A percentile compares a stretch with the other conserved stretches of the same genome.
Conservation (phyloP, 2,329 filamentous ascomycete species). For the Fusarium napiforme region DNA sequence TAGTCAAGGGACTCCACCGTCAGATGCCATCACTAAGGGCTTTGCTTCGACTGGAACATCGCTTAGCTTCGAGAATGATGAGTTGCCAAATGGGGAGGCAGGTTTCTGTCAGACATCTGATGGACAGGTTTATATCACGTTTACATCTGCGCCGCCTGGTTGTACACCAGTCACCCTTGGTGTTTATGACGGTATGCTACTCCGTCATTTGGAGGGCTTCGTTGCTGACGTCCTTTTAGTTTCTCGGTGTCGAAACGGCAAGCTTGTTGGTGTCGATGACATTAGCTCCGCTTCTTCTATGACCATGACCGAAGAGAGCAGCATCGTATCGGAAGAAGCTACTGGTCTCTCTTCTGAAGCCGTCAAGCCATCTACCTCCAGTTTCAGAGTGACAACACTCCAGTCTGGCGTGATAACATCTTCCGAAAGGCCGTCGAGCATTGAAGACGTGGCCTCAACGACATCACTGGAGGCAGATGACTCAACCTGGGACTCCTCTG, state of each 20-base stretch:
- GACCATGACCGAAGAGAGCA: no score
- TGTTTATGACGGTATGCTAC: neutral
- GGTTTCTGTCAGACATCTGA: fast-evolving
- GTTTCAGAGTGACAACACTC: neutral
- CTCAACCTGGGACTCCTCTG: fast-evolving
- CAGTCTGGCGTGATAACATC: fast-evolving
- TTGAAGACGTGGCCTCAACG: neutral
- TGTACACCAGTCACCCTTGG: neutral
- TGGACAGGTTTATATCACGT: neutral
- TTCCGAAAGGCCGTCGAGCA: neutral
- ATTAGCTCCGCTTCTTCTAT: no score
- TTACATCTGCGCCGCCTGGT: fast-evolving
- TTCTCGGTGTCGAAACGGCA: neutral
- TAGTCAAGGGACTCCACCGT: fast-evolving
- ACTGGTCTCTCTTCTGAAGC: fast-evolving
- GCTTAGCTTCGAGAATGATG: fast-evolving
- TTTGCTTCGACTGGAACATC: neutral
- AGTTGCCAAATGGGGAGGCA: fast-evolving
- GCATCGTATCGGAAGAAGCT: neutral
- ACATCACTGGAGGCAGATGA: fast-evolving
- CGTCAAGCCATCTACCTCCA: neutral
- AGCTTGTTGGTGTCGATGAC: fast-evolving
- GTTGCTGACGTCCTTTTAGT: fast-evolving
- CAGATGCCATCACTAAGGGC: fast-evolving
- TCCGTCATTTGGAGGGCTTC: fast-evolving